phyloP scores from a whole-genome alignment of 1,139 yeast genomes.

The Debaryomyces sp. region DNA sequence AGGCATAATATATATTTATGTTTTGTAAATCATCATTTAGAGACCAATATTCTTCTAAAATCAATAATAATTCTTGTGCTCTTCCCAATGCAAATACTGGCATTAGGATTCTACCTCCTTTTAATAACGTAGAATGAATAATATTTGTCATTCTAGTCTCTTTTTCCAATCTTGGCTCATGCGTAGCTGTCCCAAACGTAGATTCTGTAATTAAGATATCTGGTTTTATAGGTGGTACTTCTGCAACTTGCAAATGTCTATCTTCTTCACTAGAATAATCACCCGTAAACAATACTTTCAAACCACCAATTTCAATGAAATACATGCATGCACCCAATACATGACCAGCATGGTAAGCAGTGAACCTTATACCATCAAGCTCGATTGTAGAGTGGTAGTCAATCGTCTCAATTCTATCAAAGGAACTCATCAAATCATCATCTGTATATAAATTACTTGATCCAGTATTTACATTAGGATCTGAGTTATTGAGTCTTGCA shows the following conservation, averaged over 20 bases:
- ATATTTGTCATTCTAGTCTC: slow-evolving; percentile 79
- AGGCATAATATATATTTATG: slow-evolving; percentile 86
- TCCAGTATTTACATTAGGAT: slow-evolving; percentile 22
- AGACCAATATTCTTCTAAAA: slow-evolving; percentile 94
- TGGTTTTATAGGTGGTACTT: slow-evolving; percentile 86
- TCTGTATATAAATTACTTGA: slow-evolving; percentile 75
- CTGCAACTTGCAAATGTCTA: slow-evolving; percentile 93
- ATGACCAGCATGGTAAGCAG: slow-evolving; percentile 99
- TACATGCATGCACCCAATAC: slow-evolving; percentile 99
- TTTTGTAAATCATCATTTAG: slow-evolving; percentile 79
- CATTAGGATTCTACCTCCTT: slow-evolving; percentile 89
- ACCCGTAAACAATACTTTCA: slow-evolving; percentile 88
- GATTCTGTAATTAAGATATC: slow-evolving; percentile 93
- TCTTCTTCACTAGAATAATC: slow-evolving; percentile 96
- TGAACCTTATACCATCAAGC: slow-evolving; percentile 89
- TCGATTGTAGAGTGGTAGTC: slow-evolving; percentile 96
- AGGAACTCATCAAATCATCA: slow-evolving; percentile 84
- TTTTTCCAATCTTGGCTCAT: slow-evolving; percentile 85
- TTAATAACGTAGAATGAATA: slow-evolving; percentile 79
- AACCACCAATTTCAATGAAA: slow-evolving; percentile 90
- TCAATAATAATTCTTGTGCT: slow-evolving; percentile 89
- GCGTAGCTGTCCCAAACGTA: slow-evolving; percentile 97
- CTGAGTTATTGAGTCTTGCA: slow-evolving; percentile 25
- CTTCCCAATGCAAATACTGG: slow-evolving; percentile 98
- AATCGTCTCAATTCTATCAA: slow-evolving; percentile 88